Percentiles rank a stretch among this genome's conserved stretches.
Conservation (phyloP, 176 grass and related monocot genomes). For the Triticum urartu region DNA sequence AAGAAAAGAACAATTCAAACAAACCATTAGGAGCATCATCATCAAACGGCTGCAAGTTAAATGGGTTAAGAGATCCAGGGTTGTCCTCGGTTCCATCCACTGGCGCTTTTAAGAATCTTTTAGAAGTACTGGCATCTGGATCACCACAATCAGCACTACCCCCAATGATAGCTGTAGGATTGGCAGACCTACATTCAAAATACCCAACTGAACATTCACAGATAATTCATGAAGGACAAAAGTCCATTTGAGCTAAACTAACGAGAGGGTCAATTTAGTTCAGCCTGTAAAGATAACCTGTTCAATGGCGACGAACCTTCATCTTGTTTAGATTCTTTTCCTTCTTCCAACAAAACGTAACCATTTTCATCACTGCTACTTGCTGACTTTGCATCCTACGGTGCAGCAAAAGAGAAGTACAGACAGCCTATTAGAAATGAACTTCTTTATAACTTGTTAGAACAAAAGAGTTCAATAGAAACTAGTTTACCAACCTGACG, state of each 20-base stretch:
- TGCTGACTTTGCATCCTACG: conserved; percentile 67
- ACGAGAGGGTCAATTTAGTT: conserved; percentile 13
- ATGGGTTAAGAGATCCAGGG: conserved; percentile 33
- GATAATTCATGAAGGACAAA: conserved; percentile 29
- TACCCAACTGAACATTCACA: conserved; percentile 44
- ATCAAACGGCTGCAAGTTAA: conserved; percentile 55
- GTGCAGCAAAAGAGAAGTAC: conserved; percentile 20
- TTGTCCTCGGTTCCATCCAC: conserved; percentile 55
- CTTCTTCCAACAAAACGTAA: conserved; percentile 46
- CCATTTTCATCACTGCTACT: conserved; percentile 62
- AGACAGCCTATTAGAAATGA: conserved; percentile 18
- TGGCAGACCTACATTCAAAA: conserved; percentile 47
- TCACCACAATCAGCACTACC: conserved; percentile 39
- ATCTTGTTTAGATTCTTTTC: conserved; percentile 63
- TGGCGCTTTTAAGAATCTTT: conserved; percentile 42
- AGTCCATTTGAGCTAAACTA: conserved; percentile 16
- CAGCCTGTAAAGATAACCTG: conserved; percentile 47
- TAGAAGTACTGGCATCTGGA: conserved; percentile 43
- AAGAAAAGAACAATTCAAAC: conserved; percentile 22
- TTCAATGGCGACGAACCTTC: conserved; percentile 50
- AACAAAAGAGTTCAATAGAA: conserved; percentile 11
- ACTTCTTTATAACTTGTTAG: neutral
- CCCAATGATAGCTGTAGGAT: conserved; percentile 37
- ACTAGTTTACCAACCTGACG: conserved; percentile 53
- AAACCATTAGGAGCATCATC: conserved; percentile 75